Percentiles rank a stretch among this genome's conserved stretches.
Conservation (phyloP, 495 filamentous ascomycete species). For the Penicillium chermesinum region DNA sequence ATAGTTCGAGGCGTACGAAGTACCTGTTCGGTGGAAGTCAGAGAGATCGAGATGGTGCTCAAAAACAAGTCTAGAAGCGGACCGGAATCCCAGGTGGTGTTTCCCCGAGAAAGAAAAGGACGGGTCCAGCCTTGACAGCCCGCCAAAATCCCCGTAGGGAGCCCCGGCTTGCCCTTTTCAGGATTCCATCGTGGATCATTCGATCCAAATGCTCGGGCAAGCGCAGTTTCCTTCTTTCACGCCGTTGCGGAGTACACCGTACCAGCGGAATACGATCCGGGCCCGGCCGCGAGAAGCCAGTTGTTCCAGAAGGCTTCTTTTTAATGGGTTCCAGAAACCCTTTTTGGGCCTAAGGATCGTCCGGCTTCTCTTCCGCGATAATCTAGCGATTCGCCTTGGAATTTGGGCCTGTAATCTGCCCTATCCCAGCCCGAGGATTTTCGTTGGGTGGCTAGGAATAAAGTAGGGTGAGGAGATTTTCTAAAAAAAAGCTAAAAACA, state of each 20-base stretch:
- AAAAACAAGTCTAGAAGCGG: background rate
- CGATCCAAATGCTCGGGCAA: constrained; percentile 18
- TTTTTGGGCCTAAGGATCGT: constrained; percentile 14
- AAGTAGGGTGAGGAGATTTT: too few relatives aligned
- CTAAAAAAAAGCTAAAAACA: too few relatives aligned
- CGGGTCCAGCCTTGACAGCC: background rate
- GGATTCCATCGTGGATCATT: constrained; percentile 15
- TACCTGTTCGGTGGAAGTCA: background rate
- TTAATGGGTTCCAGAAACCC: too few relatives aligned
- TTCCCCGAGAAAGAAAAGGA: background rate
- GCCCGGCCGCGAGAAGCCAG: constrained; percentile 7
- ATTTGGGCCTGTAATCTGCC: constrained; percentile 1
- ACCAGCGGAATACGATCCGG: constrained; percentile 13
- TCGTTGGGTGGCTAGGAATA: background rate
- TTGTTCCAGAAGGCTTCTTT: constrained; percentile 26
- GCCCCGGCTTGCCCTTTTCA: background rate
- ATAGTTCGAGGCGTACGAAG: background rate
- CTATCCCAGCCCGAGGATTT: background rate
- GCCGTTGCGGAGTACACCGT: constrained; percentile 10
- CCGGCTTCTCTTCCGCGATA: constrained; percentile 26
- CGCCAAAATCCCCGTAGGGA: background rate
- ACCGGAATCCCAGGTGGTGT: background rate
- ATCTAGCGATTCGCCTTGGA: constrained; percentile 9
- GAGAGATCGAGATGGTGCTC: background rate
- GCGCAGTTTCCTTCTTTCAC: constrained; percentile 5